Evolutionary conservation across 306 rosid species (phyloP), one percentile per base, ranked within the genome.

Genomic region (Quercus glauca): DNA sequence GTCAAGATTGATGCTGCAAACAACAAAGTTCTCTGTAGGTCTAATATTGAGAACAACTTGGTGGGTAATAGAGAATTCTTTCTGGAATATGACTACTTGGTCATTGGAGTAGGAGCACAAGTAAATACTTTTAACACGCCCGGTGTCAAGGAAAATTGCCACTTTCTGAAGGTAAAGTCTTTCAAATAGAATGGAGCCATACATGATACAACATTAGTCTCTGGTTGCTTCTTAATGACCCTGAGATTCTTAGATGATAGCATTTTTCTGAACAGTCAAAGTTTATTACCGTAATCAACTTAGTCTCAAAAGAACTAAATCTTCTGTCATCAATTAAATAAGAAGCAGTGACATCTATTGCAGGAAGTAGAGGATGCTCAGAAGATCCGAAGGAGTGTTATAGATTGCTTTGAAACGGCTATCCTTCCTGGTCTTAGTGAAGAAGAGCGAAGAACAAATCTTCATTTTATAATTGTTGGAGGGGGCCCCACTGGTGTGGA

Each of bases 401-500:
- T 92, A 43, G 98, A 95, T 89, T 95, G 99, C 85, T 93, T 95
- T 84, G 99, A 95, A 88, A 86, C 78, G 85, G 92, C 99, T 51
- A 84, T 84, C 51, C 93, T 95, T 86, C 99, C 99, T 82, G 85
- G 85, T 84, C 85, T 85, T 65, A 85, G 86, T 82, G 97, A 91
- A 55, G 94, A 91, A 70, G 99, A 95, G 80, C 82, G 75, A 74
- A 85, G 86, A 81, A 85, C 83, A 76, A 91, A 91, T 90, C 99
- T 95, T 86, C 99, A 95, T 82, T 95, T 95, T 84, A 96, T 95
- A 57, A 81, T 95, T 73, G 99, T 95, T 75, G 99, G 99, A 76
- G 99, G 99, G 69, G 99, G 99, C 83, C 99, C 99, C 45, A 95
- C 99, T 69, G 99, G 99, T 63, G 88, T 95, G 73, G 99, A 95